Evolutionary conservation across 2,329 filamentous ascomycete species (phyloP).

Genomic region (Aspergillus fumigatus): DNA sequence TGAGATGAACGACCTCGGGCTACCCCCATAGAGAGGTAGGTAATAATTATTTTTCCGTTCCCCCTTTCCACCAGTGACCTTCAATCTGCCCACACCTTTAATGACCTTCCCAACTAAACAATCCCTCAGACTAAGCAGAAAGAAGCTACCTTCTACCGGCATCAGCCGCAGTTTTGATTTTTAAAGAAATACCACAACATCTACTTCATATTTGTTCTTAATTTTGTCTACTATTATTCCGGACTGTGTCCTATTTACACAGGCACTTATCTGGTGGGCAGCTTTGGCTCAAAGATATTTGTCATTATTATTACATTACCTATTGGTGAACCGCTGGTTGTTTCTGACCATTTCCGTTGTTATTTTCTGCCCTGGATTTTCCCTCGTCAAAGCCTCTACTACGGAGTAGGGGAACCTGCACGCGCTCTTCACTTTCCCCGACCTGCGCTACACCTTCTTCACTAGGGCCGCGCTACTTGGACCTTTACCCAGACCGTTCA

Average conservation of each 20-base stretch:
- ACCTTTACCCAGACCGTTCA: conserved; percentile 22
- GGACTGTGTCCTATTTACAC: not conserved
- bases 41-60: not conserved
- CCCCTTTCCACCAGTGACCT: conserved; percentile 12
- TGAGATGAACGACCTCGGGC: not conserved
- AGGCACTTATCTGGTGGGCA: not conserved
- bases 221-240: not conserved
- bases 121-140: conserved; percentile 1
- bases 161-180: conserved; percentile 18
- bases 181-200: not conserved
- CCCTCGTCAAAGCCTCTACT: conserved; percentile 4
- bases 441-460: conserved; percentile 33
- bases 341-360: not conserved
- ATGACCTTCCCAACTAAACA: not conserved
- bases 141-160: conserved; percentile 16
- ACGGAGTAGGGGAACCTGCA: conserved; percentile 18
- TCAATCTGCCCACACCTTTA: not conserved
- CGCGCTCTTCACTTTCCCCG: conserved; percentile 28
- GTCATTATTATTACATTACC: conserved; percentile 1
- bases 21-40: not conserved
- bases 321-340: not conserved
- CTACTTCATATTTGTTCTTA: not conserved
- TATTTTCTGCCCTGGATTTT: conserved; percentile 1
- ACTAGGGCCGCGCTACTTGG: conserved; percentile 26
- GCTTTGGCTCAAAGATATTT: not conserved